Conservation (phyloP, 2,329 filamentous ascomycete species). For the Beauveria medogensis region DNA sequence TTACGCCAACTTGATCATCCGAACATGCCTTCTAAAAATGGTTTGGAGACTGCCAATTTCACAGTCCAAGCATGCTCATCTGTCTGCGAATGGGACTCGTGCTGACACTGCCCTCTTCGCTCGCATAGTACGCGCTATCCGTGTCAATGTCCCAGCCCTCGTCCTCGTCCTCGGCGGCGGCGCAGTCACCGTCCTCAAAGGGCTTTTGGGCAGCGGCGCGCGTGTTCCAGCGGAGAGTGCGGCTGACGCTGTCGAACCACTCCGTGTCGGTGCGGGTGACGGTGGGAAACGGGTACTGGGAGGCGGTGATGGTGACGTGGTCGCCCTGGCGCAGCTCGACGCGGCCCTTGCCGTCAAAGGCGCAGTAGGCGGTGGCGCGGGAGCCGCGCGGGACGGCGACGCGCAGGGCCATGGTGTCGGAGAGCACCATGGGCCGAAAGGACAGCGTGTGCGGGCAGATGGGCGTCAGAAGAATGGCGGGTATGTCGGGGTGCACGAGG, state of each 20-base stretch:
- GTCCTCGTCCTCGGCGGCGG: slow-evolving; percentile 45
- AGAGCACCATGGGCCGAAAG: slow-evolving; percentile 96
- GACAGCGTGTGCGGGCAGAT: slow-evolving; percentile 96
- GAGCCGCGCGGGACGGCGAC: slow-evolving; percentile 79
- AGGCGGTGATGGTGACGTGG: slow-evolving; percentile 91
- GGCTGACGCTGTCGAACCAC: slow-evolving; percentile 93
- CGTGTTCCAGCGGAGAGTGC: slow-evolving; percentile 91
- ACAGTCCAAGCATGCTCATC: slow-evolving; percentile 60
- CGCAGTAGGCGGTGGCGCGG: slow-evolving; percentile 89
- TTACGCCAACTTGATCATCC: neutral
- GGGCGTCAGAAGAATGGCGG: slow-evolving; percentile 89
- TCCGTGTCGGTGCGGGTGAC: slow-evolving; percentile 84
- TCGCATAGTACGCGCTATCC: slow-evolving; percentile 63
- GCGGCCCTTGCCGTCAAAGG: slow-evolving; percentile 94
- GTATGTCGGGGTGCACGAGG: slow-evolving; percentile 92
- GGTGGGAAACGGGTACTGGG: slow-evolving; percentile 94
- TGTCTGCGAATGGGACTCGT: slow-evolving; percentile 63
- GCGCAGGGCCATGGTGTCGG: slow-evolving; percentile 85
- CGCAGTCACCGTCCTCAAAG: slow-evolving; percentile 52
- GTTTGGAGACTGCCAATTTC: neutral
- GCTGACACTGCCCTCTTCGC: slow-evolving; percentile 61
- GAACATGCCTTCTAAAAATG: neutral
- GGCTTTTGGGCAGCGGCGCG: slow-evolving; percentile 86
- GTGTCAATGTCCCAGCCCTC: slow-evolving; percentile 92
- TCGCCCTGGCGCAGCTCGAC: slow-evolving; percentile 90